Evolutionary conservation across 768 basidiomycete genomes (phyloP).

Genomic region (Rubroboletus satanas): DNA sequence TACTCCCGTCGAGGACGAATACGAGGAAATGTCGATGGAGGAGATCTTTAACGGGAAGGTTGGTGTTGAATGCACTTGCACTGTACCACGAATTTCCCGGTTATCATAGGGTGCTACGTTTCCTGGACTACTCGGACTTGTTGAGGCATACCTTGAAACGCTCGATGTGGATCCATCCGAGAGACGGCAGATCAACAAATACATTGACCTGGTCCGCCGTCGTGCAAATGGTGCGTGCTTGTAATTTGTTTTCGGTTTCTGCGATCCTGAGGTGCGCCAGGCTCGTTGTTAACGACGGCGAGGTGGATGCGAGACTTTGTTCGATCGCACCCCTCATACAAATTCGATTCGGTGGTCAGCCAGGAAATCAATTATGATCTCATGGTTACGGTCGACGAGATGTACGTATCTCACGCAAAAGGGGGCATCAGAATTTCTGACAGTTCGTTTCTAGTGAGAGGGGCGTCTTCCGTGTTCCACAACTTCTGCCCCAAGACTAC

Average conservation of each 20-base stretch:
- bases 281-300: conserved; percentile 79
- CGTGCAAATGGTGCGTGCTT: conserved; percentile 69
- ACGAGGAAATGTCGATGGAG: conserved; percentile 86
- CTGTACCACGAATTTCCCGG: neutral
- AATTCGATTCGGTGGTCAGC: conserved; percentile 86
- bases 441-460: conserved; percentile 49
- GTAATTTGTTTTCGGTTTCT: neutral
- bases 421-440: neutral
- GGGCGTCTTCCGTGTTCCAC: conserved; percentile 56
- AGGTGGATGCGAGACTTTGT: conserved; percentile 94
- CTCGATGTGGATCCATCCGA: conserved; percentile 69
- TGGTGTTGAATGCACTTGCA: conserved; percentile 13
- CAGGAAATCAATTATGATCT: conserved; percentile 95
- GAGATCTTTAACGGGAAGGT: conserved; percentile 97
- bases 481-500: conserved; percentile 62
- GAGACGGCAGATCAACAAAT: conserved; percentile 61
- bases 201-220: conserved; percentile 73
- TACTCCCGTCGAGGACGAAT: conserved; percentile 70
- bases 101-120: conserved; percentile 54
- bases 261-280: conserved; percentile 35
- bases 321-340: conserved; percentile 85
- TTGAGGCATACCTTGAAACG: conserved; percentile 81
- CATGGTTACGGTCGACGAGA: conserved; percentile 82
- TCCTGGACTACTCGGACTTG: conserved; percentile 77
- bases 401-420: conserved; percentile 51